Evolutionary conservation across 306 rosid species (phyloP).

Genomic region (Myrica gale): DNA sequence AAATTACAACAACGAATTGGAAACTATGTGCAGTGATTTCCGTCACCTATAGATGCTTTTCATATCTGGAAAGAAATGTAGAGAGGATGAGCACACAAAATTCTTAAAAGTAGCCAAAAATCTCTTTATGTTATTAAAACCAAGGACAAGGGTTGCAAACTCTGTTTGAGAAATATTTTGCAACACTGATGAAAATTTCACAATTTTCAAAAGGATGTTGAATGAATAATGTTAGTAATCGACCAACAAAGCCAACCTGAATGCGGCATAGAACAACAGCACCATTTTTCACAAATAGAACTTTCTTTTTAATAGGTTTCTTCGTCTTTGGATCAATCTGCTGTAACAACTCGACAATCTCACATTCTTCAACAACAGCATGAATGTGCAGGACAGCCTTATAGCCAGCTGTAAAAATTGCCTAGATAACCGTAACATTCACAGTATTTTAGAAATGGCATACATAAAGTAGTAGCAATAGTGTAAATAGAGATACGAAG

Average conservation of each 20-base stretch:
- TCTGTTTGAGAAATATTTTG: background rate
- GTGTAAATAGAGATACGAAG: background rate
- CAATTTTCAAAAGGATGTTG: background rate
- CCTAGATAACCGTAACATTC: slow-evolving; percentile 43
- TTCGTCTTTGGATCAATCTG: slow-evolving; percentile 90
- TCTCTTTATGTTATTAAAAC: background rate
- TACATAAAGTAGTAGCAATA: slow-evolving; percentile 1
- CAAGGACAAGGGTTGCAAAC: too few relatives aligned
- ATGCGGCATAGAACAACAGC: slow-evolving; percentile 77
- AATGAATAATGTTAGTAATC: background rate
- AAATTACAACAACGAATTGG: background rate
- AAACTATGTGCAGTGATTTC: background rate
- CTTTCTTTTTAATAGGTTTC: slow-evolving; percentile 78
- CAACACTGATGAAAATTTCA: background rate
- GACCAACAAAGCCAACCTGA: slow-evolving; percentile 62
- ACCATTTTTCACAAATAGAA: slow-evolving; percentile 90
- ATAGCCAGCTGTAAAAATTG: slow-evolving; percentile 99
- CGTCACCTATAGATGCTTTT: background rate
- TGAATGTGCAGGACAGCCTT: slow-evolving; percentile 95
- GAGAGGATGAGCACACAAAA: background rate
- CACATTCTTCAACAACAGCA: slow-evolving; percentile 95
- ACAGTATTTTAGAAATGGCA: slow-evolving; percentile 20
- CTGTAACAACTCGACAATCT: slow-evolving; percentile 81
- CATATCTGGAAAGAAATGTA: background rate
- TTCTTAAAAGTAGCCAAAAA: background rate